These are phyloP conservation scores for Neltuma alba DNA, from an alignment of 306 rosid genomes.

Conservation along the genomic window DNA sequence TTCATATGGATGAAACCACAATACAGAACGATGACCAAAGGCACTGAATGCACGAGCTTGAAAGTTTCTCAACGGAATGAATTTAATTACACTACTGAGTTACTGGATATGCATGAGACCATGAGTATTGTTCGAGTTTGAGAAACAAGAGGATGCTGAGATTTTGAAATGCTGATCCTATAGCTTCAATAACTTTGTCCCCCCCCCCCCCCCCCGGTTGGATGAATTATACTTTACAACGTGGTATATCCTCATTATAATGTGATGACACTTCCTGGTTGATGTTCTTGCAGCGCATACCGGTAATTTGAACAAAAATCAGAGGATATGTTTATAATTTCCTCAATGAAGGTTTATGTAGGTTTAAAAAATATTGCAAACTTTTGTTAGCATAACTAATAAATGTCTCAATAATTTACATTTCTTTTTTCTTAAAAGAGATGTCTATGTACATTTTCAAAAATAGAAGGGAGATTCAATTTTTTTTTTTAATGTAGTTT, in stretches of 20 bases:
- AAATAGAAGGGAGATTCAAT: not conserved
- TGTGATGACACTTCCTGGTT: not conserved
- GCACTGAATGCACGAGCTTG: not conserved
- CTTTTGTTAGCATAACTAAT: not conserved
- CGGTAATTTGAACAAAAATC: not conserved
- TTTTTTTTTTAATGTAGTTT: not conserved
- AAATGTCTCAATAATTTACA: not conserved
- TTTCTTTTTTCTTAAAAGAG: not conserved
- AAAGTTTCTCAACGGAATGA: not conserved
- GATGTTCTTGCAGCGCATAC: conserved; percentile 12
- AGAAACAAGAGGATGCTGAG: not conserved
- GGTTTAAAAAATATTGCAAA: not conserved
- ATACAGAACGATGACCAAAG: not conserved
- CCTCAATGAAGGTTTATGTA: not conserved
- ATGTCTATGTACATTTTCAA: not conserved
- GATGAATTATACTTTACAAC: not conserved
- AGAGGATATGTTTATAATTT: not conserved
- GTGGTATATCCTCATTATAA: not conserved
- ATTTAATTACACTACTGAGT: not conserved
- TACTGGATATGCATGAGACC: not conserved
- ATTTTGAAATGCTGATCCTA: not conserved
- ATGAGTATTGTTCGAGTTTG: not conserved
- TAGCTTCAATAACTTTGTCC: too few relatives aligned
- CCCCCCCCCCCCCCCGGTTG: too few relatives aligned
- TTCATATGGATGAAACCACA: not conserved